phyloP scores from a whole-genome alignment of 441 rosid species.

The Erodium trifolium region DNA sequence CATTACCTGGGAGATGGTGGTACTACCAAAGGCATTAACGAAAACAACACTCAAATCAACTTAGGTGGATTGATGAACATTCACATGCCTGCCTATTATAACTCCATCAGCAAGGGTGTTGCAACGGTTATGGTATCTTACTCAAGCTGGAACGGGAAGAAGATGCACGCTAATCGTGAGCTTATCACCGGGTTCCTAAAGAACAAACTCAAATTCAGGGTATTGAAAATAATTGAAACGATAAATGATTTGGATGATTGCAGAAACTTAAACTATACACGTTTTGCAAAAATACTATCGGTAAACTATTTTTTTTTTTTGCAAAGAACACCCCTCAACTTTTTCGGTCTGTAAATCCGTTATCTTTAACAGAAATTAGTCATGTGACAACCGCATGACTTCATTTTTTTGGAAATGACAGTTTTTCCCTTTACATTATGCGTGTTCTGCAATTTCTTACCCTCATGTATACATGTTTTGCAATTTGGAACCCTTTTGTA shows the following conservation, averaged over 20 bases:
- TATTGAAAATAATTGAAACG: constrained; percentile 2
- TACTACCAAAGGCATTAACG: constrained; percentile 51
- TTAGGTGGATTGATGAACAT: constrained; percentile 42
- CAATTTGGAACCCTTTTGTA: too few species aligned
- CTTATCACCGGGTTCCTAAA: constrained; percentile 54
- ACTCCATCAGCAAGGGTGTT: constrained; percentile 52
- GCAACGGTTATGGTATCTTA: constrained; percentile 62
- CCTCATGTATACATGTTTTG: too few species aligned
- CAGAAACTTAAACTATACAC: too few species aligned
- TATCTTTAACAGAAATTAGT: too few species aligned
- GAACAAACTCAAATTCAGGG: constrained; percentile 55
- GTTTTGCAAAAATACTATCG: too few species aligned
- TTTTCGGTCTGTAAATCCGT: too few species aligned
- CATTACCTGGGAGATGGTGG: constrained; percentile 72
- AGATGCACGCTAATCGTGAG: constrained; percentile 56
- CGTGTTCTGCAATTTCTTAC: too few species aligned
- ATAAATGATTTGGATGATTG: not conserved
- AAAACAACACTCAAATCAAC: constrained; percentile 48
- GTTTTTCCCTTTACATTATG: too few species aligned
- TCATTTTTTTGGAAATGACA: too few species aligned
- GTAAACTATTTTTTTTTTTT: too few species aligned
- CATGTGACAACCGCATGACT: too few species aligned
- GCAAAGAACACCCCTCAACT: too few species aligned
- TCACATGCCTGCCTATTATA: constrained; percentile 58
- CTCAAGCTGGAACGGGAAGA: constrained; percentile 63